phyloP scores from a whole-genome alignment of 2,329 filamentous ascomycete species.

The Canariomyces notabilis region DNA sequence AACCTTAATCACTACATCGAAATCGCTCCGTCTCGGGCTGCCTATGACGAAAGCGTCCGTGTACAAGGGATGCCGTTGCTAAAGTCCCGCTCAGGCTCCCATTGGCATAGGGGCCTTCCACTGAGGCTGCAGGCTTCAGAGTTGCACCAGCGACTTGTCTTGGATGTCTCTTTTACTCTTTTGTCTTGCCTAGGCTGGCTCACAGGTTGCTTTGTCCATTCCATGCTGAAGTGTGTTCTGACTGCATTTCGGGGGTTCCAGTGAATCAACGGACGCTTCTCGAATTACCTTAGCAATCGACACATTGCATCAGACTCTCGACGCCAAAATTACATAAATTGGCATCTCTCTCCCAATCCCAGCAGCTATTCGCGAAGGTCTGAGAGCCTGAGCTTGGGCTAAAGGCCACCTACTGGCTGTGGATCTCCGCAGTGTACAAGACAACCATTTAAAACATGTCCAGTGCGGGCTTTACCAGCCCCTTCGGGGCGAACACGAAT shows the following conservation, averaged over 20 bases:
- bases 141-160: slow-evolving; percentile 15
- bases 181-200: slow-evolving; percentile 11
- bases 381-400: neutral
- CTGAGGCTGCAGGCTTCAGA: slow-evolving; percentile 14
- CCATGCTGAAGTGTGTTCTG: slow-evolving; percentile 6
- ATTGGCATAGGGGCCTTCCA: slow-evolving; percentile 13
- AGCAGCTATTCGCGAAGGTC: neutral
- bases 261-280: neutral
- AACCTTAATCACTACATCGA: neutral
- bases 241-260: slow-evolving; percentile 6
- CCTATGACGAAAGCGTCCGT: slow-evolving; percentile 2
- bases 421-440: neutral
- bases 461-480: slow-evolving; percentile 70
- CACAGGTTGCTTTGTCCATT: slow-evolving; percentile 1
- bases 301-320: neutral
- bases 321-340: neutral
- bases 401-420: neutral
- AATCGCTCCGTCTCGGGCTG: neutral
- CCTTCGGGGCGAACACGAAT: slow-evolving; percentile 62
- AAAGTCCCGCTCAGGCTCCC: neutral
- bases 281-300: slow-evolving; percentile 2
- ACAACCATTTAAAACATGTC: slow-evolving; percentile 50
- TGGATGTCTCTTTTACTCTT: slow-evolving; percentile 6
- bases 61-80: neutral
- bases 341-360: neutral